phyloP scores from a whole-genome alignment of 2,329 filamentous ascomycete genomes.

The Aspergillus sp. region DNA sequence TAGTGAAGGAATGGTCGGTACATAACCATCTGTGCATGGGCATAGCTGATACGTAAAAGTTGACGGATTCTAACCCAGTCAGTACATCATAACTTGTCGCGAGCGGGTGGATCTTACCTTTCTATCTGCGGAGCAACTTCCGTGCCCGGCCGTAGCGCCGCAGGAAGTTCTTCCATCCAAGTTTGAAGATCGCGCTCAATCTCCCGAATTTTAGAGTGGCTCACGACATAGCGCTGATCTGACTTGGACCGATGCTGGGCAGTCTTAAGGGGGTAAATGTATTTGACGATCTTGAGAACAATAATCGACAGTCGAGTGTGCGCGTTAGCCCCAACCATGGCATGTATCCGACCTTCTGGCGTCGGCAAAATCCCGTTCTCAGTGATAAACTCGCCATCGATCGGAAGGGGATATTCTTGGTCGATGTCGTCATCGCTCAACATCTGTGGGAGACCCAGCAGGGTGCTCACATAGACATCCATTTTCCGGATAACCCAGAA shows the following conservation, averaged over 20 bases:
- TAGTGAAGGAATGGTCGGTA: slow-evolving; percentile 67
- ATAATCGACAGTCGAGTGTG: slow-evolving; percentile 59
- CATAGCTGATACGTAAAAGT: slow-evolving; percentile 62
- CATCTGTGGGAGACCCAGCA: slow-evolving; percentile 50
- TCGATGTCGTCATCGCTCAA: slow-evolving; percentile 52
- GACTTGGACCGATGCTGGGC: slow-evolving; percentile 43
- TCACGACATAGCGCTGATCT: slow-evolving; percentile 60
- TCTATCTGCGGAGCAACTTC: slow-evolving; percentile 74
- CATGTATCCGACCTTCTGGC: slow-evolving; percentile 54
- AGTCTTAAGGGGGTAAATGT: slow-evolving; percentile 63
- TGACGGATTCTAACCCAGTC: slow-evolving; percentile 52
- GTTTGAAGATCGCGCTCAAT: slow-evolving; percentile 63
- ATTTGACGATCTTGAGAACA: slow-evolving; percentile 61
- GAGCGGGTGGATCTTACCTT: slow-evolving; percentile 55
- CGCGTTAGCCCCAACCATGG: slow-evolving; percentile 62
- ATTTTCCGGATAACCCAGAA: slow-evolving; percentile 53
- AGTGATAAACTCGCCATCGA: slow-evolving; percentile 50
- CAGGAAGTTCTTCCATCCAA: slow-evolving; percentile 68
- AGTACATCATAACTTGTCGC: not conserved
- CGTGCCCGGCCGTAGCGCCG: slow-evolving; percentile 73
- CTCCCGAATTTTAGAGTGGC: slow-evolving; percentile 63
- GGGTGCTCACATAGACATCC: slow-evolving; percentile 52
- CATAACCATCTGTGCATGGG: slow-evolving; percentile 63
- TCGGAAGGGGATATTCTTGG: slow-evolving; percentile 46
- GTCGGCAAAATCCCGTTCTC: slow-evolving; percentile 50